Conservation (phyloP, 169 alveolate genomes). For the Cryptosporidium parvum region DNA sequence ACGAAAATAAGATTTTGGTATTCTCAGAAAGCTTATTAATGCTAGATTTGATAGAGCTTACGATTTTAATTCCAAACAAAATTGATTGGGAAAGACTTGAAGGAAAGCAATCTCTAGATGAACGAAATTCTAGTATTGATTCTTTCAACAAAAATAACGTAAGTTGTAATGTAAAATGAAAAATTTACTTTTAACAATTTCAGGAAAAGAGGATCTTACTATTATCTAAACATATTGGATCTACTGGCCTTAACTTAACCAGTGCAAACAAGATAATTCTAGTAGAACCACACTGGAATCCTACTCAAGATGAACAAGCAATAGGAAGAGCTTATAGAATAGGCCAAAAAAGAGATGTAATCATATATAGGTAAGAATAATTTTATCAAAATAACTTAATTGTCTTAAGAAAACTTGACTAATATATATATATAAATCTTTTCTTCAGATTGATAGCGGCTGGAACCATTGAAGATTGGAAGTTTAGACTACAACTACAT, state of each 20-base stretch:
- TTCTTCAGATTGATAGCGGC: conserved; percentile 23
- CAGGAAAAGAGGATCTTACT: conserved; percentile 82
- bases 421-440: no score
- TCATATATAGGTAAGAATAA: conserved; percentile 82
- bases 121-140: conserved; percentile 3
- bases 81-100: conserved; percentile 61
- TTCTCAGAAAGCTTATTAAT: conserved; percentile 47
- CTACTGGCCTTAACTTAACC: conserved; percentile 86
- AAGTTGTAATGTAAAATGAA: background rate
- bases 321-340: conserved; percentile 86
- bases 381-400: background rate
- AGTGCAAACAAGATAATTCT: conserved; percentile 87
- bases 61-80: conserved; percentile 51
- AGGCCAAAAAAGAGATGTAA: conserved; percentile 86
- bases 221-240: conserved; percentile 86
- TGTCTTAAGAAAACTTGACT: background rate
- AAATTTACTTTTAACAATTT: background rate
- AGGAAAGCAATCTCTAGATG: conserved; percentile 29
- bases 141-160: conserved; percentile 42
- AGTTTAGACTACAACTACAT: conserved; percentile 71
- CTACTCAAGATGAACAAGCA: conserved; percentile 88
- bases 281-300: conserved; percentile 89
- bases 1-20: conserved; percentile 14
- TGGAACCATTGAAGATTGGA: conserved; percentile 65
- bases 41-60: conserved; percentile 50